These are phyloP conservation scores for Colletotrichum spaethianum DNA, from an alignment of 2,329 filamentous ascomycete species.

Conservation along the genomic window DNA sequence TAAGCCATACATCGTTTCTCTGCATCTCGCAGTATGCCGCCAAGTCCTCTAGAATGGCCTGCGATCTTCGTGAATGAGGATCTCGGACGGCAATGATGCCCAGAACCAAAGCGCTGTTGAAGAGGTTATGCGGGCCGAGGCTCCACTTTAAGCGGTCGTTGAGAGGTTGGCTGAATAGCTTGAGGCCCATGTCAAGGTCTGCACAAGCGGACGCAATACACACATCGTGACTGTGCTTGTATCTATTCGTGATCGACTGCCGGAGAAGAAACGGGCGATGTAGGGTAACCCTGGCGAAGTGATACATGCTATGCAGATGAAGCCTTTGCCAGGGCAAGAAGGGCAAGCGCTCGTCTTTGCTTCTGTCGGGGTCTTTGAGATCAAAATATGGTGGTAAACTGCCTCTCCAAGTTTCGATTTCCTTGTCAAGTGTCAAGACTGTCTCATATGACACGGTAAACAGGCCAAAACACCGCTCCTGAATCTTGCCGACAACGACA, in stretches of 20 bases:
- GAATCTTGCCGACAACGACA: constrained; percentile 55
- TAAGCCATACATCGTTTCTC: constrained; percentile 55
- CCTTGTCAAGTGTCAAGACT: constrained; percentile 52
- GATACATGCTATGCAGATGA: constrained; percentile 56
- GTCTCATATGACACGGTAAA: constrained; percentile 54
- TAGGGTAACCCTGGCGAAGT: constrained; percentile 57
- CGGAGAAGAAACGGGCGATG: constrained; percentile 56
- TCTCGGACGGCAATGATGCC: constrained; percentile 50
- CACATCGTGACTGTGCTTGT: constrained; percentile 55
- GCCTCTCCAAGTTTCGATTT: constrained; percentile 51
- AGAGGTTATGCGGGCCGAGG: constrained; percentile 55
- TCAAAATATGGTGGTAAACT: constrained; percentile 53
- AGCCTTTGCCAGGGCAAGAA: constrained; percentile 55
- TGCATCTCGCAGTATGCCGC: constrained; percentile 58
- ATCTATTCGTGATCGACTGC: constrained; percentile 56
- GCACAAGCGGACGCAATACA: constrained; percentile 58
- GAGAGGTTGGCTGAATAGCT: constrained; percentile 49
- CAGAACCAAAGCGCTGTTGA: constrained; percentile 57
- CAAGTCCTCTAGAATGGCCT: constrained; percentile 55
- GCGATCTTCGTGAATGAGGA: constrained; percentile 47
- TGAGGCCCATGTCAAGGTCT: constrained; percentile 54
- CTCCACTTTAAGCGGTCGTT: constrained; percentile 53
- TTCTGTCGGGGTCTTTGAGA: constrained; percentile 50
- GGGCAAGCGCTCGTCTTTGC: constrained; percentile 47
- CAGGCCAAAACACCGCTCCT: constrained; percentile 56